phyloP scores from a whole-genome alignment of 2,329 filamentous ascomycete genomes.

The Malbranchea cinnamomea region DNA sequence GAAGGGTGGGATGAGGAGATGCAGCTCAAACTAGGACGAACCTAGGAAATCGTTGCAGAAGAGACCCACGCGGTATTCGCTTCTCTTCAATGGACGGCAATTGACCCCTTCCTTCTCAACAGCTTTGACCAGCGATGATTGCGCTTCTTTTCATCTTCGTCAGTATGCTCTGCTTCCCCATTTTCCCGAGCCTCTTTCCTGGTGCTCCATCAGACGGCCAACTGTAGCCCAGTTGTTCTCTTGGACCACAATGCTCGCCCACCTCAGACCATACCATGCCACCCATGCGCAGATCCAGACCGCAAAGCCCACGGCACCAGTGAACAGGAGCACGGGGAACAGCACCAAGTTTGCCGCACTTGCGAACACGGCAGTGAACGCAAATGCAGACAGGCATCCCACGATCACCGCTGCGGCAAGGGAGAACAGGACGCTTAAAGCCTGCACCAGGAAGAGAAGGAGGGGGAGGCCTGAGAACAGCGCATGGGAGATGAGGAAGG shows the following conservation, averaged over 20 bases:
- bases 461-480: constrained; percentile 52
- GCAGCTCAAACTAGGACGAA: too few relatives aligned
- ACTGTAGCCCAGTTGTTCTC: too few relatives aligned
- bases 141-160: too few relatives aligned
- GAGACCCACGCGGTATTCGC: too few relatives aligned
- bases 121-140: too few relatives aligned
- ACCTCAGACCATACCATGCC: constrained; percentile 29
- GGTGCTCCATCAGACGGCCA: neutral
- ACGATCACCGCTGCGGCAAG: constrained; percentile 44
- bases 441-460: constrained; percentile 53
- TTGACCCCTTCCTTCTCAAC: too few relatives aligned
- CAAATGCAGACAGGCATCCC: constrained; percentile 33
- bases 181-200: constrained; percentile 1
- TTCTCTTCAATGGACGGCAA: too few relatives aligned
- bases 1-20: too few relatives aligned
- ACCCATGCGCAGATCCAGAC: constrained; percentile 54
- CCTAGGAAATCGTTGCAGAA: too few relatives aligned
- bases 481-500: constrained; percentile 52
- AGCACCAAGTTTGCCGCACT: constrained; percentile 53
- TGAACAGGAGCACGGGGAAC: constrained; percentile 52
- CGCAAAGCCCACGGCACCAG: constrained; percentile 42
- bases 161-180: neutral
- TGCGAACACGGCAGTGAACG: constrained; percentile 54
- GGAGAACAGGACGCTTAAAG: constrained; percentile 47
- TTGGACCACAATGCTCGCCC: too few relatives aligned